Percentiles rank a stretch among this genome's conserved stretches.
These are phyloP conservation scores for Trametes cinnabarina DNA, from an alignment of 768 basidiomycete genomes.

Conservation along the genomic window DNA sequence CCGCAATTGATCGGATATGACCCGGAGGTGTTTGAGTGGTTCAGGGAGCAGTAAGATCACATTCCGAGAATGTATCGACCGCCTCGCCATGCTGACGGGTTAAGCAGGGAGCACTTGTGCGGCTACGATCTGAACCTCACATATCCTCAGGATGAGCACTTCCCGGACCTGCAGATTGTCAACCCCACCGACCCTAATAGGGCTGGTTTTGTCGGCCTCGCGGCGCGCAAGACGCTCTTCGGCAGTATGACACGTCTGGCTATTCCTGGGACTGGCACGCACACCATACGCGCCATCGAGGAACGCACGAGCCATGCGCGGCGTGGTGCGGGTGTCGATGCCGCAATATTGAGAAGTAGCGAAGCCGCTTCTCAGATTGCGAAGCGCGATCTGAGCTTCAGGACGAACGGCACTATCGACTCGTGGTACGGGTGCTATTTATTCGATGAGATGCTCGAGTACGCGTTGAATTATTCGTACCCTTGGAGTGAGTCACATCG, in stretches of 20 bases:
- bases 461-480: constrained; percentile 66
- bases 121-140: constrained; percentile 65
- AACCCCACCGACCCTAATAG: constrained; percentile 4
- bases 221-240: background rate
- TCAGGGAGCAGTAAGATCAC: constrained; percentile 58
- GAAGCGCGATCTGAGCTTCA: constrained; percentile 43
- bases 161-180: constrained; percentile 37
- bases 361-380: background rate
- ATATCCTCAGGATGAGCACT: constrained; percentile 58
- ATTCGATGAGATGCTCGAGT: constrained; percentile 64
- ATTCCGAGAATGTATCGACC: background rate
- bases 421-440: constrained; percentile 49
- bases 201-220: constrained; percentile 14
- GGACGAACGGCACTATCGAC: constrained; percentile 49
- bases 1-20: constrained; percentile 78
- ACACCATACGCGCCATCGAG: background rate
- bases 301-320: background rate
- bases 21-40: constrained; percentile 61
- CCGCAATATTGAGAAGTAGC: background rate
- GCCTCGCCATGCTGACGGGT: background rate
- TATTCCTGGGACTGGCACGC: constrained; percentile 4
- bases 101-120: constrained; percentile 53
- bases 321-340: background rate
- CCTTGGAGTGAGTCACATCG: constrained; percentile 43
- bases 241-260: constrained; percentile 17